phyloP scores from a whole-genome alignment of 2,329 filamentous ascomycete genomes.

The Aspergillus persii region DNA sequence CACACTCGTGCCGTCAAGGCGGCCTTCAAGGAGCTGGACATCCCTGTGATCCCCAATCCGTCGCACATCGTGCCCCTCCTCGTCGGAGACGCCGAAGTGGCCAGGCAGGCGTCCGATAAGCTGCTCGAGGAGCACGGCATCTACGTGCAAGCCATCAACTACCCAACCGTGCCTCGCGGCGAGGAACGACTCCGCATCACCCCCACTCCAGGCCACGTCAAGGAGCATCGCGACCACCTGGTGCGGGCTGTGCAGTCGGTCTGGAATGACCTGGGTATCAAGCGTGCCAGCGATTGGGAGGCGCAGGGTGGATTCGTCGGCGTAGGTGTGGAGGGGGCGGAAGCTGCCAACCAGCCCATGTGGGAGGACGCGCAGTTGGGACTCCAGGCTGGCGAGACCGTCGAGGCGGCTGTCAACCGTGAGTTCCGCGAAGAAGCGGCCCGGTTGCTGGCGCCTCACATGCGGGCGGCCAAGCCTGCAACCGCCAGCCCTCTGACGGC shows the following conservation, averaged over 20 bases:
- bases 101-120: constrained; percentile 88
- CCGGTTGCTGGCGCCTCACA: constrained; percentile 1
- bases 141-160: constrained; percentile 99
- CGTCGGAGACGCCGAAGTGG: constrained; percentile 89
- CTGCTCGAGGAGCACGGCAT: constrained; percentile 86
- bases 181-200: constrained; percentile 96
- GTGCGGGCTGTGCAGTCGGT: constrained; percentile 81
- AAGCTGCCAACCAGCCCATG: constrained; percentile 65
- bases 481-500: constrained; percentile 16
- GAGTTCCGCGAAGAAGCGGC: constrained; percentile 28
- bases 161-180: constrained; percentile 95
- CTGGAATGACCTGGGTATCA: constrained; percentile 84
- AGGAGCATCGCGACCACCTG: constrained; percentile 80
- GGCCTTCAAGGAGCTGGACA: constrained; percentile 72
- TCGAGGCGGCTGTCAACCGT: constrained; percentile 56
- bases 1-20: constrained; percentile 95
- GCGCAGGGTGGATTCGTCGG: constrained; percentile 90
- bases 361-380: constrained; percentile 91
- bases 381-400: constrained; percentile 57
- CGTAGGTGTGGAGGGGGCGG: constrained; percentile 70
- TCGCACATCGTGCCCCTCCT: constrained; percentile 94
- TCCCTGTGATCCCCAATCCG: constrained; percentile 96
- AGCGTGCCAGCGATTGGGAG: constrained; percentile 90
- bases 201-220: constrained; percentile 86
- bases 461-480: constrained; percentile 25